Evolutionary conservation across 2,329 filamentous ascomycete genomes (phyloP), one percentile per base, ranked within the genome.

Genomic region (Gliomastix tumulicola): DNA sequence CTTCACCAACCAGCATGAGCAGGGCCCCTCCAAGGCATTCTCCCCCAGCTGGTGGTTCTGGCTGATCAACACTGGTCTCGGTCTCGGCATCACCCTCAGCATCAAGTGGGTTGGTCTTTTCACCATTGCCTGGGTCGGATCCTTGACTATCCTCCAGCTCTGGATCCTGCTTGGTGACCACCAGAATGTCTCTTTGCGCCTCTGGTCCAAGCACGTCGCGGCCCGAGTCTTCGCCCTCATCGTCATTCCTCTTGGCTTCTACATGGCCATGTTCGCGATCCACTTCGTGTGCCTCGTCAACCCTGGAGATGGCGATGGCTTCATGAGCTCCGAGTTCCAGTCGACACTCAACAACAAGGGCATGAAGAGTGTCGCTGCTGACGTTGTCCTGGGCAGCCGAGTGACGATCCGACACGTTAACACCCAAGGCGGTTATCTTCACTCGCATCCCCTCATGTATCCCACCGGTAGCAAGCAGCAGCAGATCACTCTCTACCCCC

Each of bases 261-360:
- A 98, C 68, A 82, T 96, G 71, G 82, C 78, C 53, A 95, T 97
- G 86, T 98, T 98, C 54, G 89, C 79, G 36, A 94, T 98, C 51
- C 92, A 98, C 69, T 98, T 98, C 64, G 49, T 89, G 48, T 94
- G 87, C 69, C 75, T 98, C 30, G 77, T 83, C 41, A 98, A 98
- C 65, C 92, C 92, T 20, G 92, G 92, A 41, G 92, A 98, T 36
- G 92, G 92, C 37, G 92, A 98, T 61, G 92, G 92, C 38, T 98
- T 98, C 71, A 98, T 98, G 92, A 96, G 89, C 56, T 95, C 90
- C 38, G 92, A 98, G 57, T 98, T 98, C 70, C 92, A 98, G 66
- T 85, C 92, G 21, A 97, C 92, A 3, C 71, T 98, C 47, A 98
- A 97, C 67, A 89, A 81, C 53, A 98, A 97, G 71, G 82, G 78